Conservation (phyloP, 352 stramenopile species). For the Phytopythium helicoides region DNA sequence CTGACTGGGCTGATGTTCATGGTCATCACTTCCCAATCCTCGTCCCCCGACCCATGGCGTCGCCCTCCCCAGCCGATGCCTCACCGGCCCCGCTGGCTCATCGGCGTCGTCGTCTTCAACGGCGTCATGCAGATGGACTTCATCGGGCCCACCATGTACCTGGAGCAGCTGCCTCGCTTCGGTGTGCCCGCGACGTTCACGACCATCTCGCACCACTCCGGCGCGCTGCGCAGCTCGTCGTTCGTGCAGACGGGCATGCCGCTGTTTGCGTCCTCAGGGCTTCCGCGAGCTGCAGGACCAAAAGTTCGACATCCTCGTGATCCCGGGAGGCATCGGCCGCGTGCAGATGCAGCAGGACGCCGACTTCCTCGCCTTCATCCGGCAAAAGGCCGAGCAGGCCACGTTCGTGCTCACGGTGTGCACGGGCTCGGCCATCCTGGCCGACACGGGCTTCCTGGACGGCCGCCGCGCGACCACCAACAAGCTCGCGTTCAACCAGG, state of each 20-base stretch:
- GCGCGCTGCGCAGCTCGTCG: slow-evolving; percentile 32
- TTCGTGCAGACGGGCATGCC: slow-evolving; percentile 28
- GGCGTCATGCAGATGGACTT: slow-evolving; percentile 59
- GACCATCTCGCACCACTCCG: slow-evolving; percentile 39
- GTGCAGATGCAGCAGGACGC: slow-evolving; percentile 30
- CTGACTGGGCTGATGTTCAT: too few relatives aligned
- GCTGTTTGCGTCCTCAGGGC: slow-evolving; percentile 29
- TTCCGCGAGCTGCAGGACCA: slow-evolving; percentile 20
- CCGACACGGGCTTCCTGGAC: slow-evolving; percentile 38
- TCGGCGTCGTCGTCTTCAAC: slow-evolving; percentile 64
- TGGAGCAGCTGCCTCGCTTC: slow-evolving; percentile 49
- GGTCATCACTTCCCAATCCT: neutral
- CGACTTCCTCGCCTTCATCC: slow-evolving; percentile 40
- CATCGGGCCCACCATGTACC: slow-evolving; percentile 51
- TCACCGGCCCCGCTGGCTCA: slow-evolving; percentile 16
- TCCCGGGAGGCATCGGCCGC: slow-evolving; percentile 34
- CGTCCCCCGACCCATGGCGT: neutral
- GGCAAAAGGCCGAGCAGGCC: slow-evolving; percentile 17
- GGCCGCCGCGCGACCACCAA: slow-evolving; percentile 57
- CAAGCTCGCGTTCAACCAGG: slow-evolving; percentile 44
- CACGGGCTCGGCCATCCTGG: slow-evolving; percentile 47
- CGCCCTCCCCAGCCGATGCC: neutral
- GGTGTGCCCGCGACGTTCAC: slow-evolving; percentile 43
- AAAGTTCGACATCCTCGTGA: slow-evolving; percentile 41
- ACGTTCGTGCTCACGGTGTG: slow-evolving; percentile 52